These are phyloP conservation scores for Ambrosiella cleistominuta DNA, from an alignment of 2,329 filamentous ascomycete genomes.

Conservation along the genomic window DNA sequence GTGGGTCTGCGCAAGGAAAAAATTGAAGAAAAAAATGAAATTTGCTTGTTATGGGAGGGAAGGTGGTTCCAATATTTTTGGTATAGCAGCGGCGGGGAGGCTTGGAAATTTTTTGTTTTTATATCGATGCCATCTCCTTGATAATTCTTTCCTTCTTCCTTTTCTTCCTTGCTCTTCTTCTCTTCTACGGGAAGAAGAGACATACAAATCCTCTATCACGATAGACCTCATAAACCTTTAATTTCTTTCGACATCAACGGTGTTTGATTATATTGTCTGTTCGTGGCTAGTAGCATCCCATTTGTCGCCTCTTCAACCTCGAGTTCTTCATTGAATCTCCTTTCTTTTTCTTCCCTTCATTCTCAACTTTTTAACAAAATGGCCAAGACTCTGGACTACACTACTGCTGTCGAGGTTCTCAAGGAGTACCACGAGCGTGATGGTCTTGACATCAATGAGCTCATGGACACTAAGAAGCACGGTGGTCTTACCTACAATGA, in stretches of 20 bases:
- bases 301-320: constrained; percentile 26
- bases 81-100: background rate
- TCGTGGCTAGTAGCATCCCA: constrained; percentile 17
- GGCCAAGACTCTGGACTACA: constrained; percentile 55
- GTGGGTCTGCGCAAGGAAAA: background rate
- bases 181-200: constrained; percentile 37
- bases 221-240: constrained; percentile 19
- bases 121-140: constrained; percentile 16
- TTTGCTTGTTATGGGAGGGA: background rate
- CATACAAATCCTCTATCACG: constrained; percentile 20
- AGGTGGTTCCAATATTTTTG: background rate
- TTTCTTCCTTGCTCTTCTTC: constrained; percentile 27
- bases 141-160: constrained; percentile 20
- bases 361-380: constrained; percentile 27
- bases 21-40: constrained; percentile 2
- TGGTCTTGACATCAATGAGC: constrained; percentile 70
- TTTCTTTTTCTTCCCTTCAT: constrained; percentile 16
- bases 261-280: constrained; percentile 20
- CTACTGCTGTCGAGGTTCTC: constrained; percentile 62
- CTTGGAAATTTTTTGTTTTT: background rate
- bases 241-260: constrained; percentile 12
- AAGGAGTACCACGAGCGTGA: constrained; percentile 65
- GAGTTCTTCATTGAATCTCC: constrained; percentile 17
- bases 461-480: constrained; percentile 80
- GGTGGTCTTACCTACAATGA: constrained; percentile 98